Evolutionary conservation across 2,329 filamentous ascomycete genomes (phyloP).

Genomic region (Exophiala aquamarina): DNA sequence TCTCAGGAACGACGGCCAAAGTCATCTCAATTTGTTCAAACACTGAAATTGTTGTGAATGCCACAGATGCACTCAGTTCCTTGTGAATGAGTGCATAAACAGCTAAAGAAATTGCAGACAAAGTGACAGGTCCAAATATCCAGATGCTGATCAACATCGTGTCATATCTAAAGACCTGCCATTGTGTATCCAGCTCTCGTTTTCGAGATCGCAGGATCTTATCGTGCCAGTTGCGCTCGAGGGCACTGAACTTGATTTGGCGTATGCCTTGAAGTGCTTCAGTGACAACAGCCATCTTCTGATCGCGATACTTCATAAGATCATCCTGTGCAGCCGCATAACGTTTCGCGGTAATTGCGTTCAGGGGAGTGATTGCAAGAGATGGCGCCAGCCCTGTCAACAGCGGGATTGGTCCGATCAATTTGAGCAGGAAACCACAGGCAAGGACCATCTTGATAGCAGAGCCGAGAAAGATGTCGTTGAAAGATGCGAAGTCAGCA

Average conservation of each 20-base stretch:
- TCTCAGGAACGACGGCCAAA: slow-evolving; percentile 69
- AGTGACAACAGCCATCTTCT: slow-evolving; percentile 72
- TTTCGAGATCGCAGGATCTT: slow-evolving; percentile 66
- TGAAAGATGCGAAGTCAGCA: slow-evolving; percentile 66
- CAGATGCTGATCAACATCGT: slow-evolving; percentile 65
- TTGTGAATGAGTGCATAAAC: slow-evolving; percentile 67
- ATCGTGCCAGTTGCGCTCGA: slow-evolving; percentile 72
- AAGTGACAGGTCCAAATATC: slow-evolving; percentile 71
- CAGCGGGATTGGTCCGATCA: slow-evolving; percentile 72
- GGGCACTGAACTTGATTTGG: slow-evolving; percentile 80
- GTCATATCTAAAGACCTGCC: slow-evolving; percentile 66
- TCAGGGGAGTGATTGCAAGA: slow-evolving; percentile 65
- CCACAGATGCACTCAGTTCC: slow-evolving; percentile 67
- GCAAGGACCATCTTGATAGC: slow-evolving; percentile 65
- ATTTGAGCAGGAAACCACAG: slow-evolving; percentile 63
- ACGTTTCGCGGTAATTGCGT: slow-evolving; percentile 64
- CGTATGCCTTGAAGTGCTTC: slow-evolving; percentile 77
- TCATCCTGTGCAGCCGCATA: slow-evolving; percentile 66
- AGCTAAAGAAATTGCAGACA: slow-evolving; percentile 69
- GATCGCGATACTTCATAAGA: slow-evolving; percentile 73
- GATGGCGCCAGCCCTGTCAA: slow-evolving; percentile 65
- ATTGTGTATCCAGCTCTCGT: slow-evolving; percentile 66
- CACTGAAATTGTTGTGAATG: slow-evolving; percentile 75
- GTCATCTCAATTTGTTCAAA: slow-evolving; percentile 73
- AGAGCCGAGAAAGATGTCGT: slow-evolving; percentile 64